Base-by-base conservation (phyloP, 176 grass and related monocot genomes). In the Oropetium thomaeum region DNA sequence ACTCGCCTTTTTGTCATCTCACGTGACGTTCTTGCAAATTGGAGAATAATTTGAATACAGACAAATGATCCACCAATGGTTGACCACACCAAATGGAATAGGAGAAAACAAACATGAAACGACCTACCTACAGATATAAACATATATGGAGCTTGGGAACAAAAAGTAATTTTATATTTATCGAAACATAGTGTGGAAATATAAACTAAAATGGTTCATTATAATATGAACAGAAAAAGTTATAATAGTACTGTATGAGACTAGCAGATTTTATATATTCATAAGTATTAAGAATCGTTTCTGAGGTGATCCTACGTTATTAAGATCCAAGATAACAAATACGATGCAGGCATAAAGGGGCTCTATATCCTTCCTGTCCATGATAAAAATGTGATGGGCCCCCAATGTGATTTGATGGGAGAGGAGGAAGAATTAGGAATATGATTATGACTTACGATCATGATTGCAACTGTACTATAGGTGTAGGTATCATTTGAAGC, bases 31-130 rank as follows among this genome's bases (percentile, higher is more conserved):
- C 64, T 64, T 70, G 65, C 55, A 76, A 81, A 39, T 81, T 55
- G 65, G 57, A 38, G 57, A 65, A 86, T 55, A 76, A 65, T 4
- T 4, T 57, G 37, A 65, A 65, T 25, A 48, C 1, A 3, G 4
- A 39, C 7, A 82, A 26, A 86, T 12, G 7, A 7, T 75, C 77
- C 58, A 44, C 37, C 11, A 26, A 39, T 0, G 45, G 28, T 58
- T 79, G 75, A 75, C n/a, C n/a, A n/a, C 33, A 3, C 51, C 35
- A 80, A 85, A 28, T 39, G 28, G 69, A n/a, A n/a, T n/a, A n/a
- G 6, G 0, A 70, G 45, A 69, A 9, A 2, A 80, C 13, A 45
- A 45, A 45, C 43, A 45, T 45, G 14, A 16, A 41, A 27, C 29
- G 20, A 3, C 25, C 28, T 12, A n/a, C n/a, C n/a, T n/a, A n/a